Percentiles rank a stretch among this genome's conserved stretches.
Conservation (phyloP, 1,139 yeast species). For the Diutina neorugosa region DNA sequence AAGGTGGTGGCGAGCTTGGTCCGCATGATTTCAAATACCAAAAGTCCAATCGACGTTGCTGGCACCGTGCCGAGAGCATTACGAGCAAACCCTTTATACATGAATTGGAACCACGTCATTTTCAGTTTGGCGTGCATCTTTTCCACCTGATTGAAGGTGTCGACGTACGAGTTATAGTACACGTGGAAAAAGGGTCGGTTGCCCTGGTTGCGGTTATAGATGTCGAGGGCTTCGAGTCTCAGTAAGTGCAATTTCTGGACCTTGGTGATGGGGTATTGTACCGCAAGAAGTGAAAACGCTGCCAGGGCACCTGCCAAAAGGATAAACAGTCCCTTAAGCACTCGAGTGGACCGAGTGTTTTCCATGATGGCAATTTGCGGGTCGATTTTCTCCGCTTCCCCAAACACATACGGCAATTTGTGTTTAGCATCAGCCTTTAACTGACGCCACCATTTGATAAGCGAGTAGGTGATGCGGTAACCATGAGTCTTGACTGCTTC, state of each 20-base stretch:
- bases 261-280: constrained; percentile 76
- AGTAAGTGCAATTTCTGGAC: constrained; percentile 71
- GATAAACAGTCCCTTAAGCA: constrained; percentile 58
- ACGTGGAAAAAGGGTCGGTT: constrained; percentile 31
- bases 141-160: constrained; percentile 51
- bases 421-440: constrained; percentile 7
- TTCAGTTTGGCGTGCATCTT: constrained; percentile 43
- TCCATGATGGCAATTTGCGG: constrained; percentile 17
- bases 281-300: constrained; percentile 59
- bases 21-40: constrained; percentile 78
- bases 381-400: background rate
- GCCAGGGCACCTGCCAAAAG: constrained; percentile 87
- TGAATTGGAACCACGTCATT: constrained; percentile 49
- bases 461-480: constrained; percentile 43
- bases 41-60: constrained; percentile 73
- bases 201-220: constrained; percentile 24
- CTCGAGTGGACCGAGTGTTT: constrained; percentile 30
- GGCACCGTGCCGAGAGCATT: constrained; percentile 73
- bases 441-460: constrained; percentile 38
- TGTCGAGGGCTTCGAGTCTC: constrained; percentile 69
- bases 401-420: background rate
- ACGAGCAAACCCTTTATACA: constrained; percentile 66
- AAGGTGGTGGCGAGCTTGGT: constrained; percentile 25
- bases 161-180: constrained; percentile 60
- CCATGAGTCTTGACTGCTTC: constrained; percentile 70